Evolutionary conservation across 1,284 basidiomycete genomes (phyloP).

Genomic region (Boletus semigastroideus): DNA sequence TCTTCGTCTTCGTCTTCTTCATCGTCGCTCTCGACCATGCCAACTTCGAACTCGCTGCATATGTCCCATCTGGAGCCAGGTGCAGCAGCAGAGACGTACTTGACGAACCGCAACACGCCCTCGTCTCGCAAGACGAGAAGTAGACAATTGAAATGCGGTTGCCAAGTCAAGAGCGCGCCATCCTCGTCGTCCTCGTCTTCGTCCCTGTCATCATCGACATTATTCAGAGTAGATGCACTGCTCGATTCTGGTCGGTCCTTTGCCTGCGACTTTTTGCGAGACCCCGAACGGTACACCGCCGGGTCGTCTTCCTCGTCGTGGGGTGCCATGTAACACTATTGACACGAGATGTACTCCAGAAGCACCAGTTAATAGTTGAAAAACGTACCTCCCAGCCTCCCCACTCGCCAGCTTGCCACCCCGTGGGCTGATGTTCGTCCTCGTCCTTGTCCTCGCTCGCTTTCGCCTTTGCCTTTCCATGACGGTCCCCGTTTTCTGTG

Average conservation of each 20-base stretch:
- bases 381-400: slow-evolving; percentile 87
- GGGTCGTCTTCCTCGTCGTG: slow-evolving; percentile 94
- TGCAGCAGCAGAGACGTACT: slow-evolving; percentile 88
- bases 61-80: slow-evolving; percentile 90
- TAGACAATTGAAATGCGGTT: slow-evolving; percentile 90
- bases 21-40: slow-evolving; percentile 52
- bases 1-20: slow-evolving; percentile 23
- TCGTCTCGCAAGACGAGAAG: slow-evolving; percentile 91
- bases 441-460: slow-evolving; percentile 35
- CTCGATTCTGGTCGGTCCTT: slow-evolving; percentile 16
- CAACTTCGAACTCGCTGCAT: slow-evolving; percentile 86
- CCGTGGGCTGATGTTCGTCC: slow-evolving; percentile 40
- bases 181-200: slow-evolving; percentile 46
- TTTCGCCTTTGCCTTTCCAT: slow-evolving; percentile 25
- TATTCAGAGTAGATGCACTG: slow-evolving; percentile 15
- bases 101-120: slow-evolving; percentile 91
- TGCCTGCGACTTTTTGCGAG: slow-evolving; percentile 44
- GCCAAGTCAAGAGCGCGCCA: slow-evolving; percentile 84
- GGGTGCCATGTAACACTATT: slow-evolving; percentile 91
- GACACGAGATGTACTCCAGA: not conserved
- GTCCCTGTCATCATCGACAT: slow-evolving; percentile 27
- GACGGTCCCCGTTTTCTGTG: slow-evolving; percentile 3
- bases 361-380: not conserved
- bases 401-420: slow-evolving; percentile 80
- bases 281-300: slow-evolving; percentile 83